phyloP scores from a whole-genome alignment of 1,284 basidiomycete species.

The Xerocomus amazonicus region DNA sequence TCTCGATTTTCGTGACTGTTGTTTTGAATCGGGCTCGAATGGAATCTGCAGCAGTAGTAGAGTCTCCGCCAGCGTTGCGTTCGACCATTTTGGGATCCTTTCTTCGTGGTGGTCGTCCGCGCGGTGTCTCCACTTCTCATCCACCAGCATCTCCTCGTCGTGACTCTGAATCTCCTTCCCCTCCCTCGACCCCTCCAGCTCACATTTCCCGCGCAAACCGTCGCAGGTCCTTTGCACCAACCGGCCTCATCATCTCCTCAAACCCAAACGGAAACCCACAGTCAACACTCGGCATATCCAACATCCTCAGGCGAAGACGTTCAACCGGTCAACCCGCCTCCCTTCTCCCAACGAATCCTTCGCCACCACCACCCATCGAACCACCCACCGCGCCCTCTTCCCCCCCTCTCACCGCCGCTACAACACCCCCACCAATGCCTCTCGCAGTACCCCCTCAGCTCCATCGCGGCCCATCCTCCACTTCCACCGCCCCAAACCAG shows the following conservation, averaged over 20 bases:
- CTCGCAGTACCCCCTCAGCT: conserved; percentile 24
- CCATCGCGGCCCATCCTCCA: conserved; percentile 23
- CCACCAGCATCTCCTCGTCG: conserved; percentile 7
- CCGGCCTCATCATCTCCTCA: conserved; percentile 17
- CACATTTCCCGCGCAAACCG: conserved; percentile 12
- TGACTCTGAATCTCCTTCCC: conserved; percentile 18
- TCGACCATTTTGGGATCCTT: conserved; percentile 35
- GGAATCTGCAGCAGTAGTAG: conserved; percentile 15
- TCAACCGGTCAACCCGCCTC: conserved; percentile 39
- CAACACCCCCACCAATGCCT: conserved; percentile 15
- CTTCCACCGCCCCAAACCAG: conserved; percentile 16
- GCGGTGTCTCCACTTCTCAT: conserved; percentile 28
- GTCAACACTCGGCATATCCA: conserved; percentile 37
- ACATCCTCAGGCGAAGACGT: conserved; percentile 49
- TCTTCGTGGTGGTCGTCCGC: conserved; percentile 31
- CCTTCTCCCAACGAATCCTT: conserved; percentile 21
- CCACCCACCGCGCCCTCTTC: conserved; percentile 15
- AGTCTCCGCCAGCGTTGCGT: conserved; percentile 25
- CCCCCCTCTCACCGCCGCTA: conserved; percentile 7
- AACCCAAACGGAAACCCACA: conserved; percentile 18
- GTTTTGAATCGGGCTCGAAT: background rate
- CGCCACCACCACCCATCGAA: conserved; percentile 9
- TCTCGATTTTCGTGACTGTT: background rate
- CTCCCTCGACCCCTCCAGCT: conserved; percentile 16
- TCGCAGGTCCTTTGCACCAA: conserved; percentile 27